Base-by-base conservation (phyloP, 306 rosid species). In the Cajanus cajan region DNA sequence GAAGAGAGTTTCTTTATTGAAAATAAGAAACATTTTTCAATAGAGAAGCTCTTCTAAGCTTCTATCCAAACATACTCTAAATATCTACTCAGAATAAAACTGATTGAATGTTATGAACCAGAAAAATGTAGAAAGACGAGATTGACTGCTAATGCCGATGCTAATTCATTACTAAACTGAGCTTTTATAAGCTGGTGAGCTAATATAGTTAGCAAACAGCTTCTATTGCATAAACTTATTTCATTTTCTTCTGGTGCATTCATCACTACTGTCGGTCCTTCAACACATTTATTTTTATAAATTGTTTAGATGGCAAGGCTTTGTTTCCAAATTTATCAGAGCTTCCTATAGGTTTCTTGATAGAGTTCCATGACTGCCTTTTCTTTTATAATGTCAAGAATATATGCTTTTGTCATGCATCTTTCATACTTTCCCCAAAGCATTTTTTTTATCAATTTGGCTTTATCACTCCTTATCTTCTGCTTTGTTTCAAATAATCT, bases 161-260 rank as follows among this genome's bases (percentile, higher is more conserved):
- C 36, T 47, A 25, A 16, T 62, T 58, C 18, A 40, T 48, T 54
- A 31, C 67, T 67, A 37, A 64, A 22, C 57, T 15, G 48, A 68
- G 31, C 69, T 61, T 80, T 81, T 45, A 80, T 74, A 24, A 31
- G 39, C 64, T 22, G 18, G 31, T 74, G 24, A 52, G 45, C 71
- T 82, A 25, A 67, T 40, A 59, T 34, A 18, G 77, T 52, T 75
- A 51, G 76, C 57, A 61, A 80, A 77, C 64, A 36, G 65, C 78
- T 11, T 11, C 40, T 31, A 63, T 58, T 48, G 16, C 62, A 33
- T 64, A 28, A 80, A 36, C 54, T 65, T 61, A 68, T 65, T 52
- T 40, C 34, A 36, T 37, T 44, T 68, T 55, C 78, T 28, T 28
- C 31, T 28, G 1, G 31, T 28, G 31, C 3, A 3, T 28, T 28